Conservation (phyloP, 108 stramenopile species). For the Craspedostauros australis region DNA sequence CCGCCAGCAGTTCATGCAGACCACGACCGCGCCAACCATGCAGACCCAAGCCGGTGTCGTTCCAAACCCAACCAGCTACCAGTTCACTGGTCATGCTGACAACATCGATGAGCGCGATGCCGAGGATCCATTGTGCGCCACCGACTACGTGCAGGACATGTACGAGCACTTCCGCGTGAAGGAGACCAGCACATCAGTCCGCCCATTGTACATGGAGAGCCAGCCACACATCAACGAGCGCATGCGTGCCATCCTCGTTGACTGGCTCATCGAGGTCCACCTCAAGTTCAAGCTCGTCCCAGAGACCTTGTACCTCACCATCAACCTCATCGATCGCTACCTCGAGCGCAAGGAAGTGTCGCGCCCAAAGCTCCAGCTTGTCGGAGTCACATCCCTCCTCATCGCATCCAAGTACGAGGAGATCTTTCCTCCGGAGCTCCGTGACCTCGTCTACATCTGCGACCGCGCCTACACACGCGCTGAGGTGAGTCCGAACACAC, state of each 20-base stretch:
- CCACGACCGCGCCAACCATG: conserved; percentile 1
- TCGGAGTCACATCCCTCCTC: conserved; percentile 94
- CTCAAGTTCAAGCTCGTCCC: conserved; percentile 88
- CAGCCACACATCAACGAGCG: conserved; percentile 81
- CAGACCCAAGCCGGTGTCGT: conserved; percentile 4
- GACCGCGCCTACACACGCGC: conserved; percentile 58
- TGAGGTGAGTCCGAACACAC: conserved; percentile 40
- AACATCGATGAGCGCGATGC: conserved; percentile 94
- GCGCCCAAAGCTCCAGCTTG: conserved; percentile 92
- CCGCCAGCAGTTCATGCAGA: conserved; percentile 19
- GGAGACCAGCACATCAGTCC: conserved; percentile 74
- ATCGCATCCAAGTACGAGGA: conserved; percentile 99
- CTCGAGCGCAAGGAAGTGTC: conserved; percentile 61
- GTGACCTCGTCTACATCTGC: conserved; percentile 98
- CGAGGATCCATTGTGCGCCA: conserved; percentile 90
- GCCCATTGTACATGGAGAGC: conserved; percentile 57
- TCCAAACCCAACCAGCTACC: conserved; percentile 42
- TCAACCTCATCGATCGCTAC: conserved; percentile 86
- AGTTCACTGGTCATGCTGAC: conserved; percentile 72
- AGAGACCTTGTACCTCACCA: conserved; percentile 82
- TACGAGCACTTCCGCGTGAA: conserved; percentile 86
- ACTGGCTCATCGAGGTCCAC: conserved; percentile 96
- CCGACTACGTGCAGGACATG: conserved; percentile 94
- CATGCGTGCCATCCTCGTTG: conserved; percentile 91
- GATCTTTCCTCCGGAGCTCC: conserved; percentile 95